Evolutionary conservation across 371 early-diverging fungal genomes (phyloP), one percentile per base, ranked within the genome.

Genomic region (Smittium mucronatum): DNA sequence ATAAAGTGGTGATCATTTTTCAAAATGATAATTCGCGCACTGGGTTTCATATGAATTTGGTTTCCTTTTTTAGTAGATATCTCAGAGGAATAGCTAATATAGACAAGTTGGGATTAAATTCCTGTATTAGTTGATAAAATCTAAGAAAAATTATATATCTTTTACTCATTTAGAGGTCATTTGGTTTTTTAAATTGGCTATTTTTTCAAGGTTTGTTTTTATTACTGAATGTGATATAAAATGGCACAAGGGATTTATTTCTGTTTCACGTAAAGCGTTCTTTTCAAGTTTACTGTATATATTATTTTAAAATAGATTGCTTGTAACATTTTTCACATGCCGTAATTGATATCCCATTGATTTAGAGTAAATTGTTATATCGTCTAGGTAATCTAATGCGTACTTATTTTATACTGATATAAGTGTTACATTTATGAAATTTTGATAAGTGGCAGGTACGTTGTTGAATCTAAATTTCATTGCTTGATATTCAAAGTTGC

Each of bases 301-400:
- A 15, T 26, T 26, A 30, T 30, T 33, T 11, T 0, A 68, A 72
- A 21, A 32, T 2, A 87, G 74, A 8, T 70, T 35, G 0, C 74
- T 15, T 0, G 85, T 65, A 0, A 85, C 81, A 1, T 33, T 34
- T 1, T 68, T 34, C 15, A 83, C 59, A 65, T 86, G 80, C 2
- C 58, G 1, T 2, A 69, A 34, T 61, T 87, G 85, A 31, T 84
- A 80, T 16, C 80, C 75, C 26, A 34, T n/a, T 5, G 74, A 77
- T 11, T 76, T 63, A 8, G 80, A 80, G 66, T 75, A 86, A 28
- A 89, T 82, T 0, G 86, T 67, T 0, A 86, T 82, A 68, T 86
- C 83, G 69, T 88, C 86, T 0, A 87, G 59, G 47, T 83, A 87
- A 0, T 81, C 74, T 0, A 83, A 59, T 0, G 75, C 75, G 31